A percentile compares a stretch with the other conserved stretches of the same genome.
These are phyloP conservation scores for Hypocrella siamensis DNA, from an alignment of 2,329 filamentous ascomycete genomes.

Conservation along the genomic window DNA sequence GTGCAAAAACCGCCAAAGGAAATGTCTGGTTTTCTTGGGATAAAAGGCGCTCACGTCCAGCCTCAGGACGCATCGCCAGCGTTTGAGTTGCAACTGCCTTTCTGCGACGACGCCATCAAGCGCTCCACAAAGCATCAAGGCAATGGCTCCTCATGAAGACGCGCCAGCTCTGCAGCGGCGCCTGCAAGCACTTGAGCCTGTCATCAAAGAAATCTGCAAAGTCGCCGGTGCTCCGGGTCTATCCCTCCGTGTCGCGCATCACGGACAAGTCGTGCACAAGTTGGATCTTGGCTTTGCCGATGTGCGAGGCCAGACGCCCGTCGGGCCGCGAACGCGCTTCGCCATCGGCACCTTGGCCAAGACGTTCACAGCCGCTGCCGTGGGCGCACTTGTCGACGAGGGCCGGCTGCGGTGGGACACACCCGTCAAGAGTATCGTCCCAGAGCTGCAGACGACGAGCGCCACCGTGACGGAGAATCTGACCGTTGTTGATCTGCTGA, in stretches of 20 bases:
- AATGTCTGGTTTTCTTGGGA: too few species aligned
- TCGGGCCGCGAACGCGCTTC: not conserved
- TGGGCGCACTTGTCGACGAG: not conserved
- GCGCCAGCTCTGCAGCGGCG: not conserved
- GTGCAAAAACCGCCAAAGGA: too few species aligned
- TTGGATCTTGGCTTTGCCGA: not conserved
- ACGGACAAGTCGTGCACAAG: not conserved
- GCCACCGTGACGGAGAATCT: not conserved
- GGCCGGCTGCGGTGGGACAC: not conserved
- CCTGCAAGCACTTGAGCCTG: not conserved
- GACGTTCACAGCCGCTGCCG: not conserved
- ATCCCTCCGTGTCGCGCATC: not conserved
- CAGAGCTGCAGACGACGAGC: not conserved
- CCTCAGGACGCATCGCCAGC: too few species aligned
- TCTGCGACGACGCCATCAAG: not conserved
- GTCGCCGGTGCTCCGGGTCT: not conserved
- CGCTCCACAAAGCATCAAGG: not conserved
- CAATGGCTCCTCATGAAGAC: not conserved
- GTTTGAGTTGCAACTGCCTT: too few species aligned
- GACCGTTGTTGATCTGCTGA: conserved; percentile 1
- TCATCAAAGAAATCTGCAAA: not conserved
- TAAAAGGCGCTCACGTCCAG: too few species aligned
- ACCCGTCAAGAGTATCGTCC: conserved; percentile 1
- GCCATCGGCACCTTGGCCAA: conserved; percentile 1
- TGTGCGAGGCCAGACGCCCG: not conserved